Conservation (phyloP, 345 rosid species). For the sweet orange (Citrus sinensis) region DVS_A1.0 CM039161.1:17633501-17634000, state of each 20-base stretch:
- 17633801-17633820: background rate
- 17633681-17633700: too few species aligned
- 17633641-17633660: too few species aligned
- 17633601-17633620: too few species aligned
- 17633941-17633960: slow-evolving; percentile 74
- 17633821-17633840: background rate
- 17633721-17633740: background rate
- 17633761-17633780: background rate
- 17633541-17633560: too few species aligned
- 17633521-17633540: too few species aligned
- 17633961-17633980: slow-evolving; percentile 77
- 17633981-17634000: slow-evolving; percentile 90
- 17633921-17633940: slow-evolving; percentile 73
- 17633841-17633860: background rate
- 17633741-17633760: background rate
- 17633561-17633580: too few species aligned
- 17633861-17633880: background rate
- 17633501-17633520: too few species aligned
- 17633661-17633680: too few species aligned
- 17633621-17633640: too few species aligned
- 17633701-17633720: background rate
- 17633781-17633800: background rate
- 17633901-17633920: slow-evolving; percentile 79
- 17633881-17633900: slow-evolving; percentile 38
- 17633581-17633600: too few species aligned